These are phyloP conservation scores for Acanthamoeba triangularis DNA, from an alignment of 208 protist genomes.

Conservation along the genomic window DNA sequence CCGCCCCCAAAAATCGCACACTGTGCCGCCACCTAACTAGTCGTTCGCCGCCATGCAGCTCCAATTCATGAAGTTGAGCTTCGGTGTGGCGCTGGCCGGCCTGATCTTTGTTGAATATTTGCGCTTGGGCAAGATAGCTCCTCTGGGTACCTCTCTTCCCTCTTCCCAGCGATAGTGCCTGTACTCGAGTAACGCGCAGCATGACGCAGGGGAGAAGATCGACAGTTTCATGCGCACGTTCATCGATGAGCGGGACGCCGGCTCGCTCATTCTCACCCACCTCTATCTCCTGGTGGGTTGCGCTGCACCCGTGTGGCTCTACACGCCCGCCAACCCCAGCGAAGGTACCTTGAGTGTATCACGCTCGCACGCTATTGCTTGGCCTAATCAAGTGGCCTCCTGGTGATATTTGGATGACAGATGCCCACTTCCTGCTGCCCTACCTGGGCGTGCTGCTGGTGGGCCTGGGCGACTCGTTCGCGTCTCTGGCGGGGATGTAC, in stretches of 20 bases:
- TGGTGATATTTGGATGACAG: not conserved
- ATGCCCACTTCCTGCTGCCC: constrained; percentile 22
- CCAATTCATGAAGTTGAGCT: constrained; percentile 13
- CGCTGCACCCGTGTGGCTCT: constrained; percentile 43
- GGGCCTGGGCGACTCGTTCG: constrained; percentile 28
- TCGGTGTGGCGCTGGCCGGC: constrained; percentile 13
- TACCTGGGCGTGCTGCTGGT: constrained; percentile 36
- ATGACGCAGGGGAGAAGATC: not conserved
- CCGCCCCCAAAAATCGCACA: no score
- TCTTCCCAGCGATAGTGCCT: not conserved
- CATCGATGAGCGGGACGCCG: constrained; percentile 1
- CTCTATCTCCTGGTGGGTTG: constrained; percentile 51
- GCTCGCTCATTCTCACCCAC: constrained; percentile 47
- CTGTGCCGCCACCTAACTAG: not conserved
- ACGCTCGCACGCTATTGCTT: not conserved
- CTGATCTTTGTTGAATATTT: constrained; percentile 27
- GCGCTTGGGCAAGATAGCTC: not conserved
- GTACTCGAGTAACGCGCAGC: not conserved
- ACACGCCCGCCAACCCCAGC: not conserved
- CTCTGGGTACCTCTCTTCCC: not conserved
- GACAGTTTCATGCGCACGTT: constrained; percentile 24
- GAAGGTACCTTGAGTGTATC: not conserved
- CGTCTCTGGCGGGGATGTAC: not conserved
- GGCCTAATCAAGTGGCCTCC: not conserved
- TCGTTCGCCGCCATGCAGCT: not conserved